Percentiles rank a stretch among this genome's conserved stretches.
Conservation (phyloP, 257 asterid species). For the Rhazya stricta region DNA sequence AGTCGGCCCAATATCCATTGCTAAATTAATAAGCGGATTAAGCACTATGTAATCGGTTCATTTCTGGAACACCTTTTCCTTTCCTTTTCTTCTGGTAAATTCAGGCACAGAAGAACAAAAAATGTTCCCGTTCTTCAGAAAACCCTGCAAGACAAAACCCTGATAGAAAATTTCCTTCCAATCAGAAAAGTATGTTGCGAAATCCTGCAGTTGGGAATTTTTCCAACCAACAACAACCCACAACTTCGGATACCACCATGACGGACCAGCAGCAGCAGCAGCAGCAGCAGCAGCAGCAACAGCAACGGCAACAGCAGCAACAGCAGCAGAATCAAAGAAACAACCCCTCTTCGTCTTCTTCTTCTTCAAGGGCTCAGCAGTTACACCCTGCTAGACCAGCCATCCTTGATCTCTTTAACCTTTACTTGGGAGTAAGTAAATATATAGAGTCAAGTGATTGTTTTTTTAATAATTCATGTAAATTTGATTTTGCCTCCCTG, state of each 20-base stretch:
- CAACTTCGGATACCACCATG: constrained; percentile 18
- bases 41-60: too few relatives aligned
- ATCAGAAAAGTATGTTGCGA: constrained; percentile 6
- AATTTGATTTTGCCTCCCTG: constrained; percentile 13
- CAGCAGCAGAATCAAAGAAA: constrained; percentile 32
- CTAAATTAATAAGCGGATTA: too few relatives aligned
- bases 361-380: constrained; percentile 58
- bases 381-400: constrained; percentile 78
- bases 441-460: background rate
- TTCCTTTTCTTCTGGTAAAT: background rate
- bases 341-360: constrained; percentile 42
- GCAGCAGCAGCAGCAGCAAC: constrained; percentile 18
- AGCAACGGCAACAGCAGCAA: constrained; percentile 24
- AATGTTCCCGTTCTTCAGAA: background rate
- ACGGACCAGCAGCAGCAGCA: constrained; percentile 49
- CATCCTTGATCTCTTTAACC: constrained; percentile 68
- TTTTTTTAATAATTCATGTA: background rate
- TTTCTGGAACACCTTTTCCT: too few relatives aligned
- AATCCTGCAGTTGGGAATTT: constrained; percentile 15
- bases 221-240: constrained; percentile 21
- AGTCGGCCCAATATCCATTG: too few relatives aligned
- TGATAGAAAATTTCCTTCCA: background rate
- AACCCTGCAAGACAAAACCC: background rate
- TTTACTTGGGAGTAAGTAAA: constrained; percentile 65
- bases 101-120: background rate